Evolutionary conservation across 257 asterid species (phyloP).

Genomic region (Dorcoceras hygrometricum): DNA sequence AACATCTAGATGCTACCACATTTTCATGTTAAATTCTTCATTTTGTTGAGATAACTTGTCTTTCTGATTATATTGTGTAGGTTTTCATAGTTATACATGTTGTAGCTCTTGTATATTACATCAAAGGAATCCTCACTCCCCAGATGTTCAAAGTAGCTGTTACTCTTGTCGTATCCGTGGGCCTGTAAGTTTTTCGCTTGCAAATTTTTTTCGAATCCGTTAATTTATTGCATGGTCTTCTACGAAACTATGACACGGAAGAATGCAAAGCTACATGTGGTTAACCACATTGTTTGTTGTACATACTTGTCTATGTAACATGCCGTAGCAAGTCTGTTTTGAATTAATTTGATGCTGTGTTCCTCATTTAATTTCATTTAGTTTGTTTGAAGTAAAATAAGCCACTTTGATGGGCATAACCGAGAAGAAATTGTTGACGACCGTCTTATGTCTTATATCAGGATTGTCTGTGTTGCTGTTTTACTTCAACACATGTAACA

Average conservation of each 20-base stretch:
- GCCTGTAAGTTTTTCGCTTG: conserved; percentile 63
- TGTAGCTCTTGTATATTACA: conserved; percentile 85
- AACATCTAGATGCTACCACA: not conserved
- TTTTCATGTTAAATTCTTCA: conserved; percentile 9
- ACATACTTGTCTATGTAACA: not conserved
- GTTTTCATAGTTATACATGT: conserved; percentile 88
- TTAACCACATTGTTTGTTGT: not conserved
- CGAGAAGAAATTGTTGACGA: conserved; percentile 9
- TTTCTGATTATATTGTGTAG: conserved; percentile 42
- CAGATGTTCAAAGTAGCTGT: conserved; percentile 97
- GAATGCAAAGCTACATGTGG: conserved; percentile 17
- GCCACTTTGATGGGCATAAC: not conserved
- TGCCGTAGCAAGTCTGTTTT: not conserved
- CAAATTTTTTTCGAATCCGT: conserved; percentile 13
- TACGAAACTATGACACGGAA: conserved; percentile 6
- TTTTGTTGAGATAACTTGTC: conserved; percentile 19
- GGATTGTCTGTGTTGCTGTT: conserved; percentile 71
- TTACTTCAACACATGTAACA: no score
- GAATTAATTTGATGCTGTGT: not conserved
- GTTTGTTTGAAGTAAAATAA: conserved; percentile 4
- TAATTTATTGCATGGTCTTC: conserved; percentile 2
- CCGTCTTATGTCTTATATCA: conserved; percentile 32
- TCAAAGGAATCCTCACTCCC: conserved; percentile 87
- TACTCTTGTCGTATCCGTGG: conserved; percentile 77
- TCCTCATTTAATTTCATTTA: conserved; percentile 10